Evolutionary conservation across 257 asterid genomes (phyloP).

Genomic region (Petunia axillaris): DNA sequence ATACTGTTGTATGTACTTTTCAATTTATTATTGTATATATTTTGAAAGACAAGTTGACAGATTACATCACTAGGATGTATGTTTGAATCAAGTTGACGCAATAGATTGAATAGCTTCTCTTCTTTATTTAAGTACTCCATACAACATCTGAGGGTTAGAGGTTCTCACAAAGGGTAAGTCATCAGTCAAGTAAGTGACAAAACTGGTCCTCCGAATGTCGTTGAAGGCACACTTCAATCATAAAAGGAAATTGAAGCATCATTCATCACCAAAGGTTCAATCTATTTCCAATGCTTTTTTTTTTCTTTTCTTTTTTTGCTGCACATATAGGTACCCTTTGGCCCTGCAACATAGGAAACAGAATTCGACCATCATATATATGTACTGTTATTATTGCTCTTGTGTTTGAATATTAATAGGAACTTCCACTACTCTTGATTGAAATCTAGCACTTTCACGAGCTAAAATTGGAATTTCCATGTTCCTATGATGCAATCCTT

Average conservation of each 20-base stretch:
- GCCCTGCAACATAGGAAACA: background rate
- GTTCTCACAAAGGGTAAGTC: too few species aligned
- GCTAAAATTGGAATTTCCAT: constrained; percentile 17
- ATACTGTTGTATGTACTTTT: too few species aligned
- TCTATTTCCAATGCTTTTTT: background rate
- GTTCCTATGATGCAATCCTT: background rate
- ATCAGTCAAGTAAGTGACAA: too few species aligned
- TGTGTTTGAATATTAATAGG: background rate
- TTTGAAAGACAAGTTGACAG: too few species aligned
- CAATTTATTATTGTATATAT: too few species aligned
- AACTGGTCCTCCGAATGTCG: background rate
- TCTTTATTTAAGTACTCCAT: too few species aligned
- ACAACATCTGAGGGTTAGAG: too few species aligned
- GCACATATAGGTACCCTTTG: background rate
- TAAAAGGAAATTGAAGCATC: background rate
- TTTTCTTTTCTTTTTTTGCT: background rate
- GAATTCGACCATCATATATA: background rate
- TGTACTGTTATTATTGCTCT: background rate
- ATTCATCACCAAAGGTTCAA: background rate
- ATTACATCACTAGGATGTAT: too few species aligned
- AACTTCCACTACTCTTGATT: background rate
- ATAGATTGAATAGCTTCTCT: too few species aligned
- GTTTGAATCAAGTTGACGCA: too few species aligned
- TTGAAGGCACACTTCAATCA: background rate
- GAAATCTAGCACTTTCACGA: constrained; percentile 14